phyloP scores from a whole-genome alignment of 306 rosid species.

The Dalbergia cochinchinensis region DNA sequence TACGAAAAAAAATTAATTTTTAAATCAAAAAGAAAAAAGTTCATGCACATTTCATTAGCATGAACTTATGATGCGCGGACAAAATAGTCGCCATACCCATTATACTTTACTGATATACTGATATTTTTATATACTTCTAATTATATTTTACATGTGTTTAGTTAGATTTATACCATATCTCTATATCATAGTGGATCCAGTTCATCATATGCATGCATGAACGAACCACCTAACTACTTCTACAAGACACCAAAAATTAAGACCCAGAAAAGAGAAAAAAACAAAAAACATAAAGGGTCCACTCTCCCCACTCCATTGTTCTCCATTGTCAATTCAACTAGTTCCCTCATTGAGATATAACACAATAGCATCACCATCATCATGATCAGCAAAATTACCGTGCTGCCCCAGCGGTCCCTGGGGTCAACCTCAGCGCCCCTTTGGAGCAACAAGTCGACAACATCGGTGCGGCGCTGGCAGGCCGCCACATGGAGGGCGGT shows the following conservation, averaged over 20 bases:
- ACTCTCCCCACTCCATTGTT: background rate
- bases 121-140: too few species aligned
- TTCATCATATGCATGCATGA: background rate
- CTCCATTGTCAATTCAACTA: background rate
- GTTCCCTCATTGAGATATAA: background rate
- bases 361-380: background rate
- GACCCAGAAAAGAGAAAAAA: background rate
- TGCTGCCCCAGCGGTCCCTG: conserved; percentile 90
- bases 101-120: too few species aligned
- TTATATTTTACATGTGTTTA: too few species aligned
- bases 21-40: too few species aligned
- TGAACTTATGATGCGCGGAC: background rate
- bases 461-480: conserved; percentile 74
- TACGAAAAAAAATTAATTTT: too few species aligned
- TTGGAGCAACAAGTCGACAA: conserved; percentile 71
- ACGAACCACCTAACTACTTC: background rate
- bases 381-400: conserved; percentile 52
- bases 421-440: conserved; percentile 74
- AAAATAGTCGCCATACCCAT: too few species aligned
- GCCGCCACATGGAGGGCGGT: conserved; percentile 92
- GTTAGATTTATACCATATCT: too few species aligned
- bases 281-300: too few species aligned
- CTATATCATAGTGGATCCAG: too few species aligned
- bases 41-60: background rate
- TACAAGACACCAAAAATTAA: background rate